Percentiles rank a stretch among this genome's conserved stretches.
Evolutionary conservation across 2,329 filamentous ascomycete species (phyloP).

Genomic region (Fusarium subtropicale): DNA sequence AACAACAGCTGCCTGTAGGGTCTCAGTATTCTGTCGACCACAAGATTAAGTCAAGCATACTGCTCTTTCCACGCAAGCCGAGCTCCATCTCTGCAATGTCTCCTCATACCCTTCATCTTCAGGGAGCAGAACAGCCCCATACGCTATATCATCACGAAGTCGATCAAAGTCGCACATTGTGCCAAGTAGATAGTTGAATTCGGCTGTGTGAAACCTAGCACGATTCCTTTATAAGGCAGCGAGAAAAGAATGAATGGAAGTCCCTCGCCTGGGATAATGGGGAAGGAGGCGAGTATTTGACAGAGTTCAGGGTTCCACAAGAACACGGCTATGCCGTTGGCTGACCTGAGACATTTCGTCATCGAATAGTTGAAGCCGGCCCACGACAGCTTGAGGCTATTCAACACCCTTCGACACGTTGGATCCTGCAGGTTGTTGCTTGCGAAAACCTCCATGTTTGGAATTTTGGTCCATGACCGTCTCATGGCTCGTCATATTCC

Average conservation of each 20-base stretch:
- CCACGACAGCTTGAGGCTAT: constrained; percentile 2
- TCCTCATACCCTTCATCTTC: constrained; percentile 49
- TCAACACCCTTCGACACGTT: background rate
- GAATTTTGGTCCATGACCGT: background rate
- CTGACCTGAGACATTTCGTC: constrained; percentile 42
- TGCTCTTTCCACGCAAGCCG: constrained; percentile 51
- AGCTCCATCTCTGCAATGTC: constrained; percentile 52
- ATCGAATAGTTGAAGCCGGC: constrained; percentile 17
- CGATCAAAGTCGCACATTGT: constrained; percentile 36
- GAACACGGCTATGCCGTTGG: constrained; percentile 7
- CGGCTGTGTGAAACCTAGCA: background rate
- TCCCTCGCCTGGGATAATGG: background rate
- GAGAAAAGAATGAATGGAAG: background rate
- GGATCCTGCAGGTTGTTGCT: constrained; percentile 2
- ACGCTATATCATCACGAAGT: constrained; percentile 23
- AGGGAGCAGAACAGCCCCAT: constrained; percentile 48
- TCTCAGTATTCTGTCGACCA: background rate
- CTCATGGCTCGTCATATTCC: constrained; percentile 17
- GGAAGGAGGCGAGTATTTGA: constrained; percentile 30
- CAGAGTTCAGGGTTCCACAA: constrained; percentile 23
- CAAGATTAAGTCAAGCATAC: constrained; percentile 26
- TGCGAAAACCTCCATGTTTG: background rate
- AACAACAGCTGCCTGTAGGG: constrained; percentile 54
- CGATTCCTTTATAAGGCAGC: background rate
- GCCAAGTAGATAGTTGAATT: background rate